These are phyloP conservation scores for Wickerhamiella siamensis DNA, from an alignment of 805 yeast species.

Conservation along the genomic window DNA sequence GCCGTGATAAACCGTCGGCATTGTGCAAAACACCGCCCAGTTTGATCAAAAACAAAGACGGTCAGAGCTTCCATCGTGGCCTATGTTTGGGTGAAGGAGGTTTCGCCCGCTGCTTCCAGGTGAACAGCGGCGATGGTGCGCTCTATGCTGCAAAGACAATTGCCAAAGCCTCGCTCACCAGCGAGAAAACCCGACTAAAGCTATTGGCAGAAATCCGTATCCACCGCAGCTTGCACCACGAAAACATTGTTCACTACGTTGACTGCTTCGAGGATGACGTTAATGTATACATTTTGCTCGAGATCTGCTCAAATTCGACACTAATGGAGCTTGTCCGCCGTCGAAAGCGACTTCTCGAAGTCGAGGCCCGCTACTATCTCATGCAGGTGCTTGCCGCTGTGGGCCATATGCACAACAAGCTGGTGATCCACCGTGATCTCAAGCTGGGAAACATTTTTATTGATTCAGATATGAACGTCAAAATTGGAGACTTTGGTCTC, in stretches of 20 bases:
- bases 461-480: conserved; percentile 85
- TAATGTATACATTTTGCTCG: conserved; percentile 84
- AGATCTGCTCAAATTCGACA: conserved; percentile 89
- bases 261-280: conserved; percentile 96
- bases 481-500: conserved; percentile 94
- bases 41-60: conserved; percentile 70
- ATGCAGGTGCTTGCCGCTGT: conserved; percentile 91
- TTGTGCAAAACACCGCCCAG: conserved; percentile 96
- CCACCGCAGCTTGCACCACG: conserved; percentile 78
- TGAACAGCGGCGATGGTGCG: conserved; percentile 73
- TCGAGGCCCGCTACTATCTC: conserved; percentile 81
- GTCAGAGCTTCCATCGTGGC: conserved; percentile 84
- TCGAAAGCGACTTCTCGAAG: conserved; percentile 74
- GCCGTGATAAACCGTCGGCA: conserved; percentile 72
- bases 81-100: conserved; percentile 94
- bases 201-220: conserved; percentile 87
- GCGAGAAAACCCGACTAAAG: conserved; percentile 67
- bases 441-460: conserved; percentile 92
- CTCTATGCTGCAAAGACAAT: conserved; percentile 94
- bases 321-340: conserved; percentile 81
- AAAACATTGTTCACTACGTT: conserved; percentile 79
- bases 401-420: conserved; percentile 76
- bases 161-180: conserved; percentile 85
- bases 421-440: conserved; percentile 91
- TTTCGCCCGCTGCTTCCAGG: conserved; percentile 95